Evolutionary conservation across 768 basidiomycete genomes (phyloP).

Genomic region (Flagelloscypha sp.): DNA sequence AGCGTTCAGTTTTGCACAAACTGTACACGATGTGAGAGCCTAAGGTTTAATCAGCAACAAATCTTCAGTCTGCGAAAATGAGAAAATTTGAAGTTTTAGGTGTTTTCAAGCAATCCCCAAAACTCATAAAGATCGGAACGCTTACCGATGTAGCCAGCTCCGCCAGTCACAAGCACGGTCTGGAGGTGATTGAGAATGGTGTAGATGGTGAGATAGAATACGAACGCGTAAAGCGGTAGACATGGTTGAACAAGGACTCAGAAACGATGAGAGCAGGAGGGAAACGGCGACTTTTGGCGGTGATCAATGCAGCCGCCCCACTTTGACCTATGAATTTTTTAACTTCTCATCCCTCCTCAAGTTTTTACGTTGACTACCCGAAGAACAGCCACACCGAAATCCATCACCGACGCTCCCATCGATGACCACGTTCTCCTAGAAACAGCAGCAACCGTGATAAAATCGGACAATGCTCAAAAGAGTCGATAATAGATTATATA

Average conservation of each 20-base stretch:
- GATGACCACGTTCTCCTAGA: no score
- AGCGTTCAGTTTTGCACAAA: slow-evolving; percentile 78
- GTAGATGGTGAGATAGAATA: slow-evolving; percentile 11
- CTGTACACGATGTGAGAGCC: slow-evolving; percentile 91
- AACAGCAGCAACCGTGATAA: no score
- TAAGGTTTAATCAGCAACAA: slow-evolving; percentile 20
- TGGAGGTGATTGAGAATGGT: slow-evolving; percentile 18
- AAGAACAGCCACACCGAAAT: no score
- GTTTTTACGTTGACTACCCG: no score
- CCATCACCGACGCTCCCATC: no score
- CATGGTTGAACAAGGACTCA: slow-evolving; percentile 7
- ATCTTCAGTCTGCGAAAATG: slow-evolving; percentile 9
- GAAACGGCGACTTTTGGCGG: slow-evolving; percentile 4
- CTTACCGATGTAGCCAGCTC: slow-evolving; percentile 85
- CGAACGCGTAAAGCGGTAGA: slow-evolving; percentile 39
- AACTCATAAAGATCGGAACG: slow-evolving; percentile 4
- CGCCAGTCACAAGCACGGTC: slow-evolving; percentile 69
- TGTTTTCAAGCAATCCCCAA: neutral
- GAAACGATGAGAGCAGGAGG: no score
- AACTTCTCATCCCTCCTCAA: no score
- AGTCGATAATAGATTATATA: no score
- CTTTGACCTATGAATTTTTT: no score
- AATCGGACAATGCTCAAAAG: no score
- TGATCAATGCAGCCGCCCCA: no score
- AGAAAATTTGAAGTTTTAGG: slow-evolving; percentile 1